Conservation (phyloP, 345 rosid genomes). For the Kandelia obovata region DNA sequence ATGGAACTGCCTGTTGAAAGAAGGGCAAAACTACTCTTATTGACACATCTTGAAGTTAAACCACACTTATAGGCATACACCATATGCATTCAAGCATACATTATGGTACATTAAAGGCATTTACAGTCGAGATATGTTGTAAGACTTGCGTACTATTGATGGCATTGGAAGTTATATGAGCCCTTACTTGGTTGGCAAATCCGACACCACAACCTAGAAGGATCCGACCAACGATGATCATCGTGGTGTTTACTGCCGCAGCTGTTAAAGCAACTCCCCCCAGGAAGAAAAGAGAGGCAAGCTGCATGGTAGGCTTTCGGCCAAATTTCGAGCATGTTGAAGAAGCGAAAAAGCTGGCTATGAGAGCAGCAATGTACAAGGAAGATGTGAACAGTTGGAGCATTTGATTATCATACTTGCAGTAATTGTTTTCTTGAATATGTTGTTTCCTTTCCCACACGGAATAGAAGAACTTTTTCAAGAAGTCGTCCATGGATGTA, state of each 20-base stretch:
- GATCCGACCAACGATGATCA: conserved; percentile 27
- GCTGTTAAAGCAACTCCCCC: conserved; percentile 12
- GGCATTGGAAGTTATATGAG: not conserved
- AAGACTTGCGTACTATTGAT: too few relatives aligned
- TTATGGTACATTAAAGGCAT: too few relatives aligned
- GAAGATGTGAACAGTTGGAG: conserved; percentile 36
- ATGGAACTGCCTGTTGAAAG: conserved; percentile 20
- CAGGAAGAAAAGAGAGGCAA: conserved; percentile 20
- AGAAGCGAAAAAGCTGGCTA: conserved; percentile 28
- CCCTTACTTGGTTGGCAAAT: conserved; percentile 23
- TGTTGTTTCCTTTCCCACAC: conserved; percentile 21
- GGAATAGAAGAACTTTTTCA: conserved; percentile 20
- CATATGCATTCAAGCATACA: too few relatives aligned
- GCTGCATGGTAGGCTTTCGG: conserved; percentile 20
- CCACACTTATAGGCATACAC: too few relatives aligned
- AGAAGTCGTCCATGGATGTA: conserved; percentile 33
- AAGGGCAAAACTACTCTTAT: not conserved
- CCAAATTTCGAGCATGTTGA: conserved; percentile 13
- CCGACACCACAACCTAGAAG: conserved; percentile 32
- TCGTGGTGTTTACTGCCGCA: conserved; percentile 1
- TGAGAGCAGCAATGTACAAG: conserved; percentile 24
- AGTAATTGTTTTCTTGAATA: conserved; percentile 28
- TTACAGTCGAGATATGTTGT: too few relatives aligned
- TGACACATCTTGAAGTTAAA: too few relatives aligned
- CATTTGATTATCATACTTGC: conserved; percentile 27